Evolutionary conservation across 2,329 filamentous ascomycete genomes (phyloP).

Genomic region (Alternaria triticimaculans): DNA sequence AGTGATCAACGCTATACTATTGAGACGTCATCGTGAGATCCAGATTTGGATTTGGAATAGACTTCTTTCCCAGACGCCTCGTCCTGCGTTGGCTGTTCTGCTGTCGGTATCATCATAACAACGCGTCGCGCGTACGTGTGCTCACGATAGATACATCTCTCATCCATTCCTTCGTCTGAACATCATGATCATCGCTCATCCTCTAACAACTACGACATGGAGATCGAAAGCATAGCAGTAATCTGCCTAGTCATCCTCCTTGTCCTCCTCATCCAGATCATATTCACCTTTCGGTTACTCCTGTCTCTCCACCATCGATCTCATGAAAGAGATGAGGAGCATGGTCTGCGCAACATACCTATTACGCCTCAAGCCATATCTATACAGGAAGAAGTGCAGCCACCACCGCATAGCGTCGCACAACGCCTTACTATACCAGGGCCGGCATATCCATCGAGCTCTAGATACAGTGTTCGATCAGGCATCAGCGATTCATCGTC

Average conservation of each 20-base stretch:
- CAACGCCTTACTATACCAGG: neutral
- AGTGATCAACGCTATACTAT: neutral
- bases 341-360: neutral
- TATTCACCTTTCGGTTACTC: neutral
- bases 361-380: neutral
- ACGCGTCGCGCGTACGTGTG: neutral
- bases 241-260: constrained; percentile 1
- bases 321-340: neutral
- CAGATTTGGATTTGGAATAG: neutral
- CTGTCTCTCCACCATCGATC: neutral
- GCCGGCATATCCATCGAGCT: neutral
- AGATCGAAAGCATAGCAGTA: constrained; percentile 1
- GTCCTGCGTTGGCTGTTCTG: neutral
- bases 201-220: neutral
- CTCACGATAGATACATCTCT: neutral
- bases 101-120: neutral
- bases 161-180: neutral
- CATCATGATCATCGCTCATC: neutral
- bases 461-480: neutral
- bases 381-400: neutral
- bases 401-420: neutral
- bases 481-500: neutral
- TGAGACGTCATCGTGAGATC: neutral
- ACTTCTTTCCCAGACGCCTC: neutral
- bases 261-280: constrained; percentile 1